These are phyloP conservation scores for Stevia rebaudiana DNA, from an alignment of 140 eudicot genomes.

Conservation along the genomic window DNA sequence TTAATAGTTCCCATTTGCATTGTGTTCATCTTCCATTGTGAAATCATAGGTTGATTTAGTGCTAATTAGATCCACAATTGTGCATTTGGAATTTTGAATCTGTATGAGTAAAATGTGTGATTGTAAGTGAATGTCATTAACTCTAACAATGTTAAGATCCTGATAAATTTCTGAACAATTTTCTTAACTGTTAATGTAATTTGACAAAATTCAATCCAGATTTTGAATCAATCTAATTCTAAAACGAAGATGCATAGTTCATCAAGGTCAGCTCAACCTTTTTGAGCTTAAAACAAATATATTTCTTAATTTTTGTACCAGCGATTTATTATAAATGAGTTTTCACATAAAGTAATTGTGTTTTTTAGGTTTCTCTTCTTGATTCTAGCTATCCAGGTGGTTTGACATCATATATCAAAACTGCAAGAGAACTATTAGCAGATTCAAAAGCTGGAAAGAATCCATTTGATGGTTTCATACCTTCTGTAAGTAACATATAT, in stretches of 20 bases:
- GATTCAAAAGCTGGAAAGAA: conserved; percentile 95
- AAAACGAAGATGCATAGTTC: background rate
- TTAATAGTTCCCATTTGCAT: background rate
- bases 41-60: background rate
- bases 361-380: conserved; percentile 50
- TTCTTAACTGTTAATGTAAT: background rate
- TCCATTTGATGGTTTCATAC: conserved; percentile 88
- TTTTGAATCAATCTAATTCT: background rate
- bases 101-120: background rate
- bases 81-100: background rate
- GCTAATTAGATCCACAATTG: conserved; percentile 13
- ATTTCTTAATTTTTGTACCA: no score
- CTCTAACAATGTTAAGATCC: background rate
- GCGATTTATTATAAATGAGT: no score
- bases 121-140: background rate
- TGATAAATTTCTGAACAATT: background rate
- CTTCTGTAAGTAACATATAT: conserved; percentile 61
- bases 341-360: background rate
- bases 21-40: background rate
- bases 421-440: conserved; percentile 87
- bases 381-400: conserved; percentile 91
- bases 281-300: no score
- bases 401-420: conserved; percentile 59
- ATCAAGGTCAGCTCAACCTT: background rate
- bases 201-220: background rate